phyloP scores from a whole-genome alignment of 2,329 filamentous ascomycete genomes.

The Colletotrichum tropicale region DNA sequence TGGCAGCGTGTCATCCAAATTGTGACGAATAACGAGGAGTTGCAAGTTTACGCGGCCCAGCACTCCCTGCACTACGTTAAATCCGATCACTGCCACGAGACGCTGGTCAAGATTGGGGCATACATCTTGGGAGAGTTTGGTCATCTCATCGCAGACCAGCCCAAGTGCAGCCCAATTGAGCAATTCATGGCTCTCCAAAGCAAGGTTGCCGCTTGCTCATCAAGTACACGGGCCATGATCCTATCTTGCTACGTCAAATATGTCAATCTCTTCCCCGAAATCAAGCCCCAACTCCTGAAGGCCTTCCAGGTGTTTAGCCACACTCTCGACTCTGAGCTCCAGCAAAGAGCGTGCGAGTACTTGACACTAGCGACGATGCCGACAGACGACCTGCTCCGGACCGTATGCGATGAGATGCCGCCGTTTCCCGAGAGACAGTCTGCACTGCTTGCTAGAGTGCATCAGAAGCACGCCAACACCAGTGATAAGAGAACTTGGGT shows the following conservation, averaged over 20 bases:
- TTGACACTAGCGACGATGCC: constrained; percentile 83
- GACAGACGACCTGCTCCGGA: constrained; percentile 89
- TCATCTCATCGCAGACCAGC: constrained; percentile 91
- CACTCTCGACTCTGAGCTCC: constrained; percentile 91
- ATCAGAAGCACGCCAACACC: constrained; percentile 91
- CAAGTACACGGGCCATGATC: constrained; percentile 90
- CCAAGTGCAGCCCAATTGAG: constrained; percentile 93
- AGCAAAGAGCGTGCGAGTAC: constrained; percentile 96
- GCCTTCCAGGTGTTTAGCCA: constrained; percentile 94
- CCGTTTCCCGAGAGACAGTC: constrained; percentile 95
- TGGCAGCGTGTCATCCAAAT: constrained; percentile 99
- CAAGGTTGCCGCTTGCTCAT: constrained; percentile 88
- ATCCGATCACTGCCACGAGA: constrained; percentile 93
- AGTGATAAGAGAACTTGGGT: constrained; percentile 98
- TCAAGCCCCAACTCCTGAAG: constrained; percentile 91
- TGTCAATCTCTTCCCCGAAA: constrained; percentile 97
- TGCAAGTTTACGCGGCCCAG: constrained; percentile 95
- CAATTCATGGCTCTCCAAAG: constrained; percentile 91
- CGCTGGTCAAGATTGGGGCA: constrained; percentile 94
- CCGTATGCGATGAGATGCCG: constrained; percentile 98
- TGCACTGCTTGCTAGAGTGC: constrained; percentile 86
- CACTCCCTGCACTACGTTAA: constrained; percentile 93
- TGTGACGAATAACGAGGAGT: constrained; percentile 97
- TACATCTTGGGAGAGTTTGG: constrained; percentile 98
- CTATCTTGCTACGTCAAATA: constrained; percentile 97